Base-by-base conservation (phyloP, 2,329 filamentous ascomycete species). In the Clathrospora elynae region DNA sequence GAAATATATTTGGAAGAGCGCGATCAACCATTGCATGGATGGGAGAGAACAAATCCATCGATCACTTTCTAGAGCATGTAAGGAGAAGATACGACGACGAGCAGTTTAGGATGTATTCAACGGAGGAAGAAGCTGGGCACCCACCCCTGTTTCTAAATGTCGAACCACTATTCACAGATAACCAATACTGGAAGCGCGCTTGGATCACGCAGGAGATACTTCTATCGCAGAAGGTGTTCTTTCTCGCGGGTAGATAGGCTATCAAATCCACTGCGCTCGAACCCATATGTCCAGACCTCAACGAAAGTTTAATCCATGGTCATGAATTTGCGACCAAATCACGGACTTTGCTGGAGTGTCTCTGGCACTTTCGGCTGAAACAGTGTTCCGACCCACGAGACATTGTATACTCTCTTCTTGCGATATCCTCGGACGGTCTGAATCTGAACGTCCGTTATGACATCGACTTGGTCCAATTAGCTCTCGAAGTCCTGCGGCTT, bases 121-220 rank as follows among this genome's bases (percentile, higher is more conserved):
- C n/a, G n/a, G n/a, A n/a, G n/a, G n/a, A n/a, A n/a, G n/a, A n/a
- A n/a, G n/a, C n/a, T n/a, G n/a, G n/a, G n/a, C n/a, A n/a, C n/a
- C n/a, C n/a, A n/a, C n/a, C n/a, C n/a, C 20, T 23, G 6, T 23
- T 23, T 6, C 20, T 23, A 10, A 23, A 23, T 6, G 20, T 6
- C 20, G n/a, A 6, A 23, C 20, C 10, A 6, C 6, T 6, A 23
- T 25, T 41, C 14, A 14, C n/a, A 11, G 6, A n/a, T 6, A 18
- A 39, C 16, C 17, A 23, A 24, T 76, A 77, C 18, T 65, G 65
- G 13, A 22, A 12, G 16, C 32, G 46, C 5, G 41, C 37, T 2
- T 49, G 46, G 36, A 25, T 46, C 6, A 42, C 37, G 2, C 41
- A 49, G 28, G 46, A 49, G 29, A 30, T 46, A 9, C 5, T 14